These are phyloP conservation scores for Pistacia atlantica DNA, from an alignment of 345 rosid genomes.

Conservation along the genomic window DNA sequence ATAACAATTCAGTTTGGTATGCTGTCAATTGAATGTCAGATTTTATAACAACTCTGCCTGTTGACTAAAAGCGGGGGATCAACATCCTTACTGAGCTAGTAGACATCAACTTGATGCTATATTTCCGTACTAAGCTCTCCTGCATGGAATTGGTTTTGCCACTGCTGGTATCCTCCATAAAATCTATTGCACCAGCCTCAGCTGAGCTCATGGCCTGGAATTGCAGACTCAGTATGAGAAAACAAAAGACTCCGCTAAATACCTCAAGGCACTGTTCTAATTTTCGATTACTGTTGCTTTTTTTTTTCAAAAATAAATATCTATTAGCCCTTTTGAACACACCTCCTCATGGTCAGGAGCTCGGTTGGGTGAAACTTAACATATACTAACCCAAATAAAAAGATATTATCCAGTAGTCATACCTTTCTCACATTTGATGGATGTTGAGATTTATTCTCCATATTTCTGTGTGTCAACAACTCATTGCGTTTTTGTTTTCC, in stretches of 20 bases:
- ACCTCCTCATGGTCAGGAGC: background rate
- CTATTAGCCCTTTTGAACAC: background rate
- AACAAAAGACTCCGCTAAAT: background rate
- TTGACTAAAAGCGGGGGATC: slow-evolving; percentile 12
- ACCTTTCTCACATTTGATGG: slow-evolving; percentile 33
- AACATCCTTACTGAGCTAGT: slow-evolving; percentile 36
- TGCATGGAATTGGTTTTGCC: slow-evolving; percentile 22
- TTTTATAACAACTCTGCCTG: background rate
- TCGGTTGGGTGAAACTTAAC: background rate
- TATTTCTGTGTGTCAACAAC: slow-evolving; percentile 23
- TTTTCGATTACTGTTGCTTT: no score
- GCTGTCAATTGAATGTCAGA: background rate
- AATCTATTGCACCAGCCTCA: slow-evolving; percentile 13
- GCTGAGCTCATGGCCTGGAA: slow-evolving; percentile 29
- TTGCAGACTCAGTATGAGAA: background rate
- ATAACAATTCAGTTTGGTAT: background rate
- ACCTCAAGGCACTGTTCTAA: background rate
- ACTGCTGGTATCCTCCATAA: slow-evolving; percentile 12
- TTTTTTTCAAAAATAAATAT: background rate
- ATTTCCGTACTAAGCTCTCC: slow-evolving; percentile 45
- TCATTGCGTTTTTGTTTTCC: slow-evolving; percentile 30
- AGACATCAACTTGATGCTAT: slow-evolving; percentile 36
- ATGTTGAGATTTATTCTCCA: slow-evolving; percentile 19
- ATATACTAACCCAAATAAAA: background rate
- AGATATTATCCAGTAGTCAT: background rate